phyloP scores from a whole-genome alignment of 805 yeast species.

The Sugiyamaella americana region DNA sequence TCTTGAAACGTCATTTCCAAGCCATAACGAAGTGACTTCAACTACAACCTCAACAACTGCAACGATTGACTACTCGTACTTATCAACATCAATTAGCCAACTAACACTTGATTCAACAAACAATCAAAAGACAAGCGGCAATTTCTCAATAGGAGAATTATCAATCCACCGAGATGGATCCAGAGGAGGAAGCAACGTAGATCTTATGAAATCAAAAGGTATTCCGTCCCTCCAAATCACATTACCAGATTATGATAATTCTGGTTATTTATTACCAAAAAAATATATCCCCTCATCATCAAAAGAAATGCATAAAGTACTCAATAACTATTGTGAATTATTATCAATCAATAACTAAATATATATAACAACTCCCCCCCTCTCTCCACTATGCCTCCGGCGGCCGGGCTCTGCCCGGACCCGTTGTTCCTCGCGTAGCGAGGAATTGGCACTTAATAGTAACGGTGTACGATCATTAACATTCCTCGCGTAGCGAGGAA shows the following conservation, averaged over 20 bases:
- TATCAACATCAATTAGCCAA: not conserved
- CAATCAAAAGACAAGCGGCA: conserved; percentile 10
- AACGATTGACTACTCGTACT: not conserved
- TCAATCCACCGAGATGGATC: not conserved
- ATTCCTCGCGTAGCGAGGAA: too few species aligned
- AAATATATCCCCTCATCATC: not conserved
- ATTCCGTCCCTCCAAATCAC: conserved; percentile 2
- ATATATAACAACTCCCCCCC: too few species aligned
- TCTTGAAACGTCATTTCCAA: too few species aligned
- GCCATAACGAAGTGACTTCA: too few species aligned
- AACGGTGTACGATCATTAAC: too few species aligned
- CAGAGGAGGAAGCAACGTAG: not conserved
- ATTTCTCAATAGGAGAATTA: not conserved
- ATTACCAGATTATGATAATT: conserved; percentile 1
- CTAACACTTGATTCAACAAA: not conserved
- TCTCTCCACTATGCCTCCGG: too few species aligned
- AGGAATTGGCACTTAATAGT: too few species aligned
- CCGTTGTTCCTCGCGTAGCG: too few species aligned
- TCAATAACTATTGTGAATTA: not conserved
- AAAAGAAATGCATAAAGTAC: not conserved
- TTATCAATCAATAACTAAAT: too few species aligned
- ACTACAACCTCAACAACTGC: not conserved
- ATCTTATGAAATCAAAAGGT: not conserved
- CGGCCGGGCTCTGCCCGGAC: too few species aligned
- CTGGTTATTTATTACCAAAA: not conserved